Conservation (phyloP, 208 protist species). For the Polymyxa betae region DNA sequence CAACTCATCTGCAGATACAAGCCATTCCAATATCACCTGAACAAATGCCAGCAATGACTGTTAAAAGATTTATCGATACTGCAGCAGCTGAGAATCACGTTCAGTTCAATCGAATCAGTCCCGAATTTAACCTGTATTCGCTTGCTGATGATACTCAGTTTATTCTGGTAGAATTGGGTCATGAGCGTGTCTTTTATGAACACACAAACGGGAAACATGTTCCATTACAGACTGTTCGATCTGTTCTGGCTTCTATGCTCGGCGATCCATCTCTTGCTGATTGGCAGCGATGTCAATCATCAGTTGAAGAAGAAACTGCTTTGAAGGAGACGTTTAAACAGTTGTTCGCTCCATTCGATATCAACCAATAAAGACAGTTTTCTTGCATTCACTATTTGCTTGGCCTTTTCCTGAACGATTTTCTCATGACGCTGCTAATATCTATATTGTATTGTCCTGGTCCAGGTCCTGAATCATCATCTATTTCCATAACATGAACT, state of each 20-base stretch:
- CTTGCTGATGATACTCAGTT: background rate
- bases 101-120: background rate
- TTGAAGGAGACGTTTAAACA: background rate
- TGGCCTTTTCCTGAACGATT: background rate
- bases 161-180: background rate
- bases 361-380: background rate
- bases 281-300: background rate
- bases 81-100: background rate
- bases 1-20: background rate
- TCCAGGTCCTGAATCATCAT: background rate
- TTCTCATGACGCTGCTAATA: constrained; percentile 38
- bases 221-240: background rate
- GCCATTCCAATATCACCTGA: background rate
- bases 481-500: background rate
- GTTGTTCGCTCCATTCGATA: background rate
- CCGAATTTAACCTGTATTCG: background rate
- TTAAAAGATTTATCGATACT: background rate
- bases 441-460: background rate
- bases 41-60: background rate
- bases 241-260: background rate
- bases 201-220: background rate
- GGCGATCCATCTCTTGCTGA: background rate
- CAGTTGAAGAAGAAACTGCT: background rate
- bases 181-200: background rate
- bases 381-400: background rate